Evolutionary conservation across 2,329 filamentous ascomycete genomes (phyloP), one percentile per base, ranked within the genome.

Genomic region (Aspergillus brunneoviolaceus): DNA sequence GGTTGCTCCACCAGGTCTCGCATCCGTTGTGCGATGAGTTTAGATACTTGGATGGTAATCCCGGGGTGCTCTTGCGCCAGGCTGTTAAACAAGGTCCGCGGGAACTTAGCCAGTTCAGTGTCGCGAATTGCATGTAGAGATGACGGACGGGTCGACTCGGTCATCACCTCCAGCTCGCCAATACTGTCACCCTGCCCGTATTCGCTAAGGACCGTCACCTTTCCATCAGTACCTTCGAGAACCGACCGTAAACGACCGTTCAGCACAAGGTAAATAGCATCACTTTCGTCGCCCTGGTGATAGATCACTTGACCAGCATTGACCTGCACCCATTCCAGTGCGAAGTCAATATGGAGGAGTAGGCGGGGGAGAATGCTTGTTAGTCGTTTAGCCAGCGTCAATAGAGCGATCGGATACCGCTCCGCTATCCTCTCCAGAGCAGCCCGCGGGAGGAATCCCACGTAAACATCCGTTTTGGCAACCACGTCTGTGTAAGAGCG

Each of bases 41-140:
- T 99, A 1, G 95, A 98, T 29, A 99, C 96, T 76, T 98, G 97
- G 75, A 99, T 98, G 0, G 95, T 98, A 70, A 99, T 99, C 49
- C 92, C 96, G 5, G 95, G 95, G 71, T 99, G 95, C 71, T 99
- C 95, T 72, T 96, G 89, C 0, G 95, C 95, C 56, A 99, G 85
- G 71, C 95, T 99, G 80, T 99, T 99, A 82, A 99, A 99, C 1
- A 99, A 80, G 0, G 92, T 96, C 60, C 94, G 90, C 0, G 95
- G 95, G 61, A 99, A 96, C 69, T 96, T 98, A 60, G 96, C 94
- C 29, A 99, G 80, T 73, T 99, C 95, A 0, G 95, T 98, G 65
- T 98, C 95, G 59, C 95, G 90, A 67, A 99, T 99, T 5, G 95
- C 95, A 71, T 98, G 94, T 14, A 99, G 79, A 1, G 94, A 97